Conservation (phyloP, 1,284 basidiomycete genomes). For the Athelia sp. region DNA sequence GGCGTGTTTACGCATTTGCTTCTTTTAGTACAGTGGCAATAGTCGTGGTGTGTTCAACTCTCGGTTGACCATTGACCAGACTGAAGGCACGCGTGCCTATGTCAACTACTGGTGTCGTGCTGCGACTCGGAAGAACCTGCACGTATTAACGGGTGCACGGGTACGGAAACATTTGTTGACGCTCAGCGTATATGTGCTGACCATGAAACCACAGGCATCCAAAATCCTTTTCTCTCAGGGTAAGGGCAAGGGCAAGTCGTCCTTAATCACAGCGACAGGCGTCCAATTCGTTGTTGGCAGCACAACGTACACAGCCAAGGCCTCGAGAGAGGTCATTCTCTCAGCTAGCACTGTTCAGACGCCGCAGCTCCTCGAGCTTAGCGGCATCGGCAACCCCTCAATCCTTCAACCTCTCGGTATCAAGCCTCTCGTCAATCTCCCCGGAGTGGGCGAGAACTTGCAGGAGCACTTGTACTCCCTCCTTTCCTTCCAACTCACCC, state of each 20-base stretch:
- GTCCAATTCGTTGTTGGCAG: constrained; percentile 5
- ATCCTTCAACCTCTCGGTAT: constrained; percentile 21
- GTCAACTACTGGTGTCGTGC: constrained; percentile 3
- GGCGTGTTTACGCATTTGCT: not conserved
- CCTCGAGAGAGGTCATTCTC: constrained; percentile 17
- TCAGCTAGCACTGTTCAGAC: constrained; percentile 14
- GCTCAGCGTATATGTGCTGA: not conserved
- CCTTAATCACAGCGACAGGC: constrained; percentile 4
- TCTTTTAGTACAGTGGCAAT: not conserved
- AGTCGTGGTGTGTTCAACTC: constrained; percentile 3
- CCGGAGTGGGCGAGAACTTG: constrained; percentile 27
- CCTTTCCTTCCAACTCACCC: too few relatives aligned
- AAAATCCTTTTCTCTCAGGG: not conserved
- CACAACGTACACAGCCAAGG: constrained; percentile 6
- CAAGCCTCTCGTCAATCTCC: constrained; percentile 16
- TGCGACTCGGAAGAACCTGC: constrained; percentile 5
- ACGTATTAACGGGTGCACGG: constrained; percentile 8
- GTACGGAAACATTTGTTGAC: constrained; percentile 2
- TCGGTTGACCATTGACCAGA: not conserved
- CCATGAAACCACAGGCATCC: constrained; percentile 1
- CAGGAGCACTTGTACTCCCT: constrained; percentile 9
- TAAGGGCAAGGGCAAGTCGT: constrained; percentile 1
- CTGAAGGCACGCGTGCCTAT: constrained; percentile 1
- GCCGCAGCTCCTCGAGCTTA: constrained; percentile 25
- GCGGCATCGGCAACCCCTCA: constrained; percentile 25